These are phyloP conservation scores for Talaromyces nanjingensis DNA, from an alignment of 495 filamentous ascomycete genomes.

Conservation along the genomic window DNA sequence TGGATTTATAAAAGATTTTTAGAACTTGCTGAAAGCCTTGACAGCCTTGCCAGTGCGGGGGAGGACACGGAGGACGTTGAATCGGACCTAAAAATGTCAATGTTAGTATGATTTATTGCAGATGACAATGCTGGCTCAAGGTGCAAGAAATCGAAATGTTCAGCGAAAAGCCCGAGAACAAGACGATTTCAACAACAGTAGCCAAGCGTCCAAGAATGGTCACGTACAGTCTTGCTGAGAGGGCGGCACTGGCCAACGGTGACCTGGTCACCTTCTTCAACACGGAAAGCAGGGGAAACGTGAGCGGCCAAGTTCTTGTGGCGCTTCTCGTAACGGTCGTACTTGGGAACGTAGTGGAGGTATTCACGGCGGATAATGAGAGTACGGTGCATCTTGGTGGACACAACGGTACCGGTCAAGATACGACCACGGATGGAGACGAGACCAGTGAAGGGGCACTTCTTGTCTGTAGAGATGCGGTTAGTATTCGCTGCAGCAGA, in stretches of 20 bases:
- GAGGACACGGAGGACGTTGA: constrained; percentile 97
- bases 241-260: constrained; percentile 99
- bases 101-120: background rate
- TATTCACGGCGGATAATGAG: constrained; percentile 99
- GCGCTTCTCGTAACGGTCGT: constrained; percentile 98
- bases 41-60: constrained; percentile 93
- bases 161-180: background rate
- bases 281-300: constrained; percentile 99
- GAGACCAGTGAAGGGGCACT: constrained; percentile 98
- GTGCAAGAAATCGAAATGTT: background rate
- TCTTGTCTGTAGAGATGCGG: constrained; percentile 71
- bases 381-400: constrained; percentile 99
- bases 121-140: background rate
- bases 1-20: constrained; percentile 25
- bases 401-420: constrained; percentile 96
- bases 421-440: constrained; percentile 99
- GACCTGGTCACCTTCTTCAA: constrained; percentile 97
- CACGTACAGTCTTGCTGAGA: constrained; percentile 91
- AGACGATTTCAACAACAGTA: background rate
- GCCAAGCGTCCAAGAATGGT: no score
- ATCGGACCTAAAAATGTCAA: constrained; percentile 64
- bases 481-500: constrained; percentile 10
- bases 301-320: constrained; percentile 99
- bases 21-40: constrained; percentile 98
- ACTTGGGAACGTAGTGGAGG: constrained; percentile 98